A percentile compares a stretch with the other conserved stretches of the same genome.
These are phyloP conservation scores for Leucosporidium scottii DNA, from an alignment of 768 basidiomycete genomes.

Conservation along the genomic window DNA sequence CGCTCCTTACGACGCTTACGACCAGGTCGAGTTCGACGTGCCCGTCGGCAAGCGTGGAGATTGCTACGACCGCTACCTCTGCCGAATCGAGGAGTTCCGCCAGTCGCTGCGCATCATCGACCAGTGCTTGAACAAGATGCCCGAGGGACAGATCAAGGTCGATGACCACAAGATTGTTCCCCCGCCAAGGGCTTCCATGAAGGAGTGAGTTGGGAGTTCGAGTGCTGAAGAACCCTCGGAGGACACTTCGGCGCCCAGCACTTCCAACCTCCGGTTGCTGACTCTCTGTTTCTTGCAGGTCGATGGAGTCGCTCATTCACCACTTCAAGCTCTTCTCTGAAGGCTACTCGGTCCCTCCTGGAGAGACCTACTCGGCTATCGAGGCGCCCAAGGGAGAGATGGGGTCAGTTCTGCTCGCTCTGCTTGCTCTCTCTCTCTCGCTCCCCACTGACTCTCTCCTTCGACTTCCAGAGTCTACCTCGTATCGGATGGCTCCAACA, in stretches of 20 bases:
- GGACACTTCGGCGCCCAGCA: too few relatives aligned
- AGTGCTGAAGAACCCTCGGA: too few relatives aligned
- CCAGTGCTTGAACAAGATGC: constrained; percentile 95
- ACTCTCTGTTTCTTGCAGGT: not conserved
- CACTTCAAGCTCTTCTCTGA: constrained; percentile 96
- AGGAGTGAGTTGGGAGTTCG: constrained; percentile 73
- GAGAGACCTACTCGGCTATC: constrained; percentile 82
- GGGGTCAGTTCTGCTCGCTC: constrained; percentile 40
- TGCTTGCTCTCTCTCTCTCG: not conserved
- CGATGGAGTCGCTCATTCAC: constrained; percentile 66
- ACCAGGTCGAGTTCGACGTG: constrained; percentile 93
- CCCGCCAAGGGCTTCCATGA: constrained; percentile 94
- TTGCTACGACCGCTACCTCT: constrained; percentile 95
- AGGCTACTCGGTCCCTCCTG: constrained; percentile 91
- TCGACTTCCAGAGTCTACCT: constrained; percentile 95
- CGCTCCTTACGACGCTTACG: constrained; percentile 91
- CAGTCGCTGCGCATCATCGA: constrained; percentile 80
- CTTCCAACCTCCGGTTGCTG: too few relatives aligned
- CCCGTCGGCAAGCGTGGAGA: constrained; percentile 96
- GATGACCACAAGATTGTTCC: constrained; percentile 97
- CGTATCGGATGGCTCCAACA: constrained; percentile 93
- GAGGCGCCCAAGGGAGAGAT: constrained; percentile 99
- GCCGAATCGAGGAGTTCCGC: constrained; percentile 96
- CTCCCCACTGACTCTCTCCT: constrained; percentile 43
- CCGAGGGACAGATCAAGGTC: constrained; percentile 80